A percentile compares a stretch with the other conserved stretches of the same genome.
phyloP scores from a whole-genome alignment of 1,139 yeast species.

The Sugiyamaella novakii region DNA sequence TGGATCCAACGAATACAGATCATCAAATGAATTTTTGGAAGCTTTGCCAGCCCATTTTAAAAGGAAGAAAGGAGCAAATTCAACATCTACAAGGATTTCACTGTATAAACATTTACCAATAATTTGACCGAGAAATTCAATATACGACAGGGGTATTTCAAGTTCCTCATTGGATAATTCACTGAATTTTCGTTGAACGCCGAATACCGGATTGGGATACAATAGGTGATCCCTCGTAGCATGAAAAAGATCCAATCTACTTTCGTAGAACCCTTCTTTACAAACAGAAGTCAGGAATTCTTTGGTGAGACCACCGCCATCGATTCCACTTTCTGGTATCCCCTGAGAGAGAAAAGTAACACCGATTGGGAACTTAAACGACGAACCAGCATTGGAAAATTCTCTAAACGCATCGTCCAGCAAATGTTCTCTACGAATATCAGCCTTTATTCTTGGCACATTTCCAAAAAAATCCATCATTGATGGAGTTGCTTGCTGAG shows the following conservation, averaged over 20 bases:
- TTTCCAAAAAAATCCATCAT: conserved; percentile 23
- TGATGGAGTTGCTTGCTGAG: conserved; percentile 25
- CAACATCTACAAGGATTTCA: conserved; percentile 74
- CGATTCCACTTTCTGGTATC: conserved; percentile 81
- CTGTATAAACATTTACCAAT: conserved; percentile 93
- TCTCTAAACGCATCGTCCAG: conserved; percentile 73
- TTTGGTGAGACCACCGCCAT: conserved; percentile 96
- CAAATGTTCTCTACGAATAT: conserved; percentile 66
- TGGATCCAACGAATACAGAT: conserved; percentile 68
- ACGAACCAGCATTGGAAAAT: conserved; percentile 51
- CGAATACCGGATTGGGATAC: conserved; percentile 72
- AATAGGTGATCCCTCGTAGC: conserved; percentile 61
- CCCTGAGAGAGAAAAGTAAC: conserved; percentile 77
- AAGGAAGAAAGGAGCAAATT: conserved; percentile 85
- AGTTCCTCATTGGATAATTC: conserved; percentile 34
- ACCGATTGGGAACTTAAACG: conserved; percentile 60
- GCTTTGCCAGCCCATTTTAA: conserved; percentile 61
- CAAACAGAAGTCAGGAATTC: conserved; percentile 80
- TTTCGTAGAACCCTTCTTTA: conserved; percentile 62
- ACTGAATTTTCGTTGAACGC: conserved; percentile 29
- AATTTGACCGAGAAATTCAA: conserved; percentile 72
- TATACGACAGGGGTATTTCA: conserved; percentile 46
- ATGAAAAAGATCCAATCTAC: conserved; percentile 51
- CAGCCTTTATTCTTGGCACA: conserved; percentile 47
- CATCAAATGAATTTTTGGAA: conserved; percentile 67